Evolutionary conservation across 257 asterid genomes (phyloP), one percentile per base, ranked within the genome.

Genomic region (Fraxinus pennsylvanica): DNA sequence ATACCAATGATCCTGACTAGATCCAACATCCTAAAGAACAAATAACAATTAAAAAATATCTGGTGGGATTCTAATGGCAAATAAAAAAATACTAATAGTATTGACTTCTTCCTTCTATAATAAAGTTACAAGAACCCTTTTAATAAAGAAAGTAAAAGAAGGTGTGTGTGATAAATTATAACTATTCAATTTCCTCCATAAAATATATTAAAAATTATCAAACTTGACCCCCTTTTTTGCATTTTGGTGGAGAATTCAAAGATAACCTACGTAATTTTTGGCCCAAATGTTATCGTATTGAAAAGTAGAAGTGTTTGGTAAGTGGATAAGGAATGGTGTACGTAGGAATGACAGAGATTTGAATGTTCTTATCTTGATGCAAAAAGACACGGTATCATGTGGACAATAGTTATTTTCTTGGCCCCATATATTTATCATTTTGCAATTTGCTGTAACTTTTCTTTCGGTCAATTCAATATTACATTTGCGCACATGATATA

Each of bases 241-340:
- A 66, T 38, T 78, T 59, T 73, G 61, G 82, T 78, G 87, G 80
- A 43, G 73, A 50, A 70, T 52, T 71, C 41, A 77, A 84, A 80
- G 74, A 69, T 35, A 14, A 80, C 78, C 79, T 75, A 84, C 82
- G 68, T 63, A 25, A 57, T 57, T 25, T 52, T 78, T 67, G 88
- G 84, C 27, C 80, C 82, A 78, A 73, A 61, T 63, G 67, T 47
- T 76, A 68, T 66, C 68, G 68, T 63, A 72, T 65, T 35, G 43
- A 72, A 84, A 80, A 73, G 77, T 33, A 14, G 32, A 71, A 79
- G 83, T 70, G 89, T 87, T 87, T 85, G 89, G 91, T 87, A 83
- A 81, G 79, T 63, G 69, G 69, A 63, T 63, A 63, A 63, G 69
- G 69, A 61, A 61, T 61, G 68, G 69, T 63, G 25, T 25, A 63